Percentiles rank a stretch among this genome's conserved stretches.
Conservation (phyloP, 345 rosid species). For the Syzygium oleosum region DNA sequence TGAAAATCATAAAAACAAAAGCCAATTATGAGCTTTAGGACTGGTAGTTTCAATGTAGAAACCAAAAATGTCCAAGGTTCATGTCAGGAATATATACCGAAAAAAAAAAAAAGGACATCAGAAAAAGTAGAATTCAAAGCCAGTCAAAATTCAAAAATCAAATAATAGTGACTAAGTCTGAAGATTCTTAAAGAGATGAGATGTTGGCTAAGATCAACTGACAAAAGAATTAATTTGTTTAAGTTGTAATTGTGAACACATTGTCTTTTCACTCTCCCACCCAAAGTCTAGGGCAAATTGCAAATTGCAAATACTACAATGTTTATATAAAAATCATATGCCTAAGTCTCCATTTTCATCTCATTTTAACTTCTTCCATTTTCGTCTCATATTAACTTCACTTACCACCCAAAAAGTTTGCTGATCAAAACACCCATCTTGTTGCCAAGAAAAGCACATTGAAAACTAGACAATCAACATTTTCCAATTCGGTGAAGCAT, state of each 20-base stretch:
- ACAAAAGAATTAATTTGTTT: neutral
- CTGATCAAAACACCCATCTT: neutral
- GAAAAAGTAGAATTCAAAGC: neutral
- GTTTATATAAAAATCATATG: neutral
- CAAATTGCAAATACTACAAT: neutral
- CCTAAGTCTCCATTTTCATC: neutral
- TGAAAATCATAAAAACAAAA: neutral
- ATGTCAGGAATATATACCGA: neutral
- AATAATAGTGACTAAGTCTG: neutral
- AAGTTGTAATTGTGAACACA: neutral
- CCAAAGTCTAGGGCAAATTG: neutral
- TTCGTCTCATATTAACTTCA: neutral
- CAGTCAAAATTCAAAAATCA: neutral
- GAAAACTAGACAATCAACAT: neutral
- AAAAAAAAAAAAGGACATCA: neutral
- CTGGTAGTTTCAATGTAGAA: neutral
- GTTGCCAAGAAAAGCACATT: neutral
- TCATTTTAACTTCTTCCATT: neutral
- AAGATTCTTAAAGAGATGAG: neutral
- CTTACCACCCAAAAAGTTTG: neutral
- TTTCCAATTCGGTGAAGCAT: neutral
- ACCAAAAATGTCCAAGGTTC: neutral
- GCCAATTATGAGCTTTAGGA: neutral
- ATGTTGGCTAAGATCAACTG: neutral
- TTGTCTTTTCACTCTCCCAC: neutral